phyloP scores from a whole-genome alignment of 257 asterid genomes.

The Jacaranda copaia region DNA sequence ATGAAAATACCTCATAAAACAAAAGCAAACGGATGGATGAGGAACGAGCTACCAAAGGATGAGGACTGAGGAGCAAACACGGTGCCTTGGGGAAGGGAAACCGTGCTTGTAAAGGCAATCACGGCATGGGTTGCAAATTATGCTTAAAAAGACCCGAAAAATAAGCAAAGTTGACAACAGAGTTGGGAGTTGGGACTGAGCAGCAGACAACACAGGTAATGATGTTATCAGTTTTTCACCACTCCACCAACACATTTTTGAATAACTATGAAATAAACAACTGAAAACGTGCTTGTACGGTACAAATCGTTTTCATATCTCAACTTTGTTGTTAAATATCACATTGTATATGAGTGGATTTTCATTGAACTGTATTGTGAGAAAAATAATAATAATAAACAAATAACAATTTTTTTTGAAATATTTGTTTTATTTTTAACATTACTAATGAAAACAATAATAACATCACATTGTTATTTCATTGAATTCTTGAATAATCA shows the following conservation, averaged over 20 bases:
- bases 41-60: no score
- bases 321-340: no score
- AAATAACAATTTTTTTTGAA: no score
- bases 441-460: no score
- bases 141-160: background rate
- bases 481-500: no score
- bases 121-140: slow-evolving; percentile 26
- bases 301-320: background rate
- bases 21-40: no score
- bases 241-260: slow-evolving; percentile 27
- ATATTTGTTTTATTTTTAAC: no score
- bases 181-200: background rate
- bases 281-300: slow-evolving; percentile 17
- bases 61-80: background rate
- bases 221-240: slow-evolving; percentile 5
- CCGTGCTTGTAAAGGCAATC: slow-evolving; percentile 36
- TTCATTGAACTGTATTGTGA: no score
- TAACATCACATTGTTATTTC: no score
- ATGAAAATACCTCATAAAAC: no score
- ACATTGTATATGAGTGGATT: no score
- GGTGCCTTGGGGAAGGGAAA: background rate
- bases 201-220: slow-evolving; percentile 6
- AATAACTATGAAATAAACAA: background rate
- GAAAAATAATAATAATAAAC: no score
- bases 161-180: slow-evolving; percentile 11